These are phyloP conservation scores for Naganishia friedmannii DNA, from an alignment of 768 basidiomycete genomes.

Conservation along the genomic window DNA sequence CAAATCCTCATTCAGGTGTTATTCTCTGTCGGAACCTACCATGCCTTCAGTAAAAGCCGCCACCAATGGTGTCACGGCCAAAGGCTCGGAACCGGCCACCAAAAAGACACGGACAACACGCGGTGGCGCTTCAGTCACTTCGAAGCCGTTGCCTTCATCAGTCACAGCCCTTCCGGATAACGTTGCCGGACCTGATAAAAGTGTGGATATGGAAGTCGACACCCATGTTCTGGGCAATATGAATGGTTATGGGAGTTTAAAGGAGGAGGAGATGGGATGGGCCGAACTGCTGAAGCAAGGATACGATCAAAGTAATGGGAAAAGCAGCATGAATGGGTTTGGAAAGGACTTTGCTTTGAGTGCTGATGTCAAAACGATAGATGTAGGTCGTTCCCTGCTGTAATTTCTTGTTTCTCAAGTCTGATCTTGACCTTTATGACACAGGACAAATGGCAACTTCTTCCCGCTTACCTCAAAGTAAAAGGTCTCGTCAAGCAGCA, in stretches of 20 bases:
- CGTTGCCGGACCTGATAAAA: background rate
- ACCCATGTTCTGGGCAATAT: constrained; percentile 18
- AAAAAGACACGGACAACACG: constrained; percentile 11
- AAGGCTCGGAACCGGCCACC: background rate
- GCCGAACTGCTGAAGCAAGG: constrained; percentile 45
- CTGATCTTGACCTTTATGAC: constrained; percentile 4
- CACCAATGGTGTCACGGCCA: background rate
- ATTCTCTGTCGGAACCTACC: background rate
- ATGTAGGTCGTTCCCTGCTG: constrained; percentile 61
- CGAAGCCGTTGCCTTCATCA: background rate
- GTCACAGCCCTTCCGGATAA: background rate
- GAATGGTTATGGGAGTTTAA: constrained; percentile 34
- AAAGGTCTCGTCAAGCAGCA: constrained; percentile 99
- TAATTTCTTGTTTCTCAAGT: background rate
- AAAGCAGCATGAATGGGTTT: constrained; percentile 52
- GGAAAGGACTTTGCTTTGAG: constrained; percentile 64
- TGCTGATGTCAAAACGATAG: constrained; percentile 83
- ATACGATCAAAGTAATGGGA: constrained; percentile 32
- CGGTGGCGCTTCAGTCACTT: constrained; percentile 1
- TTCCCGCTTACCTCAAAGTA: constrained; percentile 93
- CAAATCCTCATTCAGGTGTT: background rate
- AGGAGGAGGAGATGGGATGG: constrained; percentile 51
- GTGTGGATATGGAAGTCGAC: background rate
- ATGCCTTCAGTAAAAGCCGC: constrained; percentile 7
- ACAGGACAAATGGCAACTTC: constrained; percentile 96